A percentile compares a stretch with the other conserved stretches of the same genome.
phyloP scores from a whole-genome alignment of 257 asterid species.

The Misopates orontium region DNA sequence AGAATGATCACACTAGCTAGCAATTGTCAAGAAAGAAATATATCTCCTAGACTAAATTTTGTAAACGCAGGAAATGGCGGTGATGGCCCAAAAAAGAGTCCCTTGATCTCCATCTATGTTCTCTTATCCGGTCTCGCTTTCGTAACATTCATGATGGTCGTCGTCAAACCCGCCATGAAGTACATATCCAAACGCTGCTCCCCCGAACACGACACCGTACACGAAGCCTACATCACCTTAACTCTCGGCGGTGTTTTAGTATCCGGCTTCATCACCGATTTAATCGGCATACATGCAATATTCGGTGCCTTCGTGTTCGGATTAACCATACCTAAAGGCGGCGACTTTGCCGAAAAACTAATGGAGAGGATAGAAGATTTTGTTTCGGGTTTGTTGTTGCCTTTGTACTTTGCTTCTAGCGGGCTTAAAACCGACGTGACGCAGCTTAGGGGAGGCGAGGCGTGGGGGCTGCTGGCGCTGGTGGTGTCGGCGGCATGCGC shows the following conservation, averaged over 20 bases:
- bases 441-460: slow-evolving; percentile 33
- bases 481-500: slow-evolving; percentile 52
- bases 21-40: too few species aligned
- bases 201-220: slow-evolving; percentile 34
- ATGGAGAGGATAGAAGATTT: slow-evolving; percentile 57
- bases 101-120: slow-evolving; percentile 53
- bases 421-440: slow-evolving; percentile 61
- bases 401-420: slow-evolving; percentile 64
- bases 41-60: too few species aligned
- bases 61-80: slow-evolving; percentile 39
- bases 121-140: slow-evolving; percentile 46
- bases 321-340: slow-evolving; percentile 51
- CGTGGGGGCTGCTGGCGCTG: slow-evolving; percentile 63
- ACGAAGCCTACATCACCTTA: slow-evolving; percentile 49
- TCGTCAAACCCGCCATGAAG: slow-evolving; percentile 52
- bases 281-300: slow-evolving; percentile 64
- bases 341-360: slow-evolving; percentile 40
- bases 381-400: slow-evolving; percentile 58
- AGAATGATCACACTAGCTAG: too few species aligned
- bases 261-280: slow-evolving; percentile 58
- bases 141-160: slow-evolving; percentile 50
- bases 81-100: slow-evolving; percentile 39
- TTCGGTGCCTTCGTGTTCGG: slow-evolving; percentile 71
- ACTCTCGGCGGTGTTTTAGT: slow-evolving; percentile 58
- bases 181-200: slow-evolving; percentile 44